These are phyloP conservation scores for Penicillium subrubescens DNA, from an alignment of 495 filamentous ascomycete genomes.

Conservation along the genomic window DNA sequence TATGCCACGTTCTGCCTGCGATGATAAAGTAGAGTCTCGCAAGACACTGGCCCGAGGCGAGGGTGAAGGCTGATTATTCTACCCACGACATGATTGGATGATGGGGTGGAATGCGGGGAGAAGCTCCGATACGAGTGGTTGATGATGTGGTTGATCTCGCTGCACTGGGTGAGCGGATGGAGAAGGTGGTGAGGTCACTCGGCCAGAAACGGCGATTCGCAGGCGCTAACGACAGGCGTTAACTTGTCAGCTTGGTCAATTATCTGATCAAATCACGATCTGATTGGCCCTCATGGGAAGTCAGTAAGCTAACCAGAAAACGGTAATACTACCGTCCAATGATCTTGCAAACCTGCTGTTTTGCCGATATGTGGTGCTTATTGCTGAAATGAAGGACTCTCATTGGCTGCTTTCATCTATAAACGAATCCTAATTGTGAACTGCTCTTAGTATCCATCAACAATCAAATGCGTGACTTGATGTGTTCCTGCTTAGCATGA, in stretches of 20 bases:
- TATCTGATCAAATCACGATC: neutral
- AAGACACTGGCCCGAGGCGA: neutral
- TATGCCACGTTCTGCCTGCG: neutral
- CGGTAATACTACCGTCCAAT: neutral
- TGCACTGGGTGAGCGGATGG: neutral
- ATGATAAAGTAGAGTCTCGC: neutral
- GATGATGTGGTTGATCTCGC: slow-evolving; percentile 8
- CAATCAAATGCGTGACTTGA: too few species aligned
- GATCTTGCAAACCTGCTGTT: neutral
- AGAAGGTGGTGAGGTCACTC: slow-evolving; percentile 16
- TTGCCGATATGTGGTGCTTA: neutral
- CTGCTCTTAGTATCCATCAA: too few species aligned
- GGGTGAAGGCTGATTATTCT: neutral
- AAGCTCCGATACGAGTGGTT: neutral
- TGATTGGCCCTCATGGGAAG: neutral
- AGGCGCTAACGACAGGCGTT: neutral
- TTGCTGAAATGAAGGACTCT: neutral
- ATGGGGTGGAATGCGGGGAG: neutral
- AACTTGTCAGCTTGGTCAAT: neutral
- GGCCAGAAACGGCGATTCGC: neutral
- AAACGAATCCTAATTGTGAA: neutral
- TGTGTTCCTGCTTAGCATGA: too few species aligned
- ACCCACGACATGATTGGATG: slow-evolving; percentile 5
- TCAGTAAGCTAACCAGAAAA: neutral
- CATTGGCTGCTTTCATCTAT: neutral